Evolutionary conservation across 495 filamentous ascomycete genomes (phyloP), one percentile per base, ranked within the genome.

Genomic region (Tricharina praecox): DNA sequence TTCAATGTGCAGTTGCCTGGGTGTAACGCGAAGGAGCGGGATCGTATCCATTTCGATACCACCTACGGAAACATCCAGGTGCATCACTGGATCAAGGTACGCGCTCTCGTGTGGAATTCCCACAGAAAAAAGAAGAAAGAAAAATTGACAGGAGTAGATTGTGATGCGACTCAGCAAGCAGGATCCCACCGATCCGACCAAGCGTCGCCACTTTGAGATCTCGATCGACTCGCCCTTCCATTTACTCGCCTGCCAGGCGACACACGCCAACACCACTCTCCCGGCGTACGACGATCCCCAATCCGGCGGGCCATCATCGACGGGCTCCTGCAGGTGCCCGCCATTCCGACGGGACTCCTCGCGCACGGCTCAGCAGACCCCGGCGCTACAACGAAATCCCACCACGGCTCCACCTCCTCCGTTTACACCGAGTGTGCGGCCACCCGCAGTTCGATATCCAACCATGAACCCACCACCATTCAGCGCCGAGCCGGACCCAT

Each of bases 21-120:
- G 33, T 97, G 90, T 58, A 78, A 84, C 50, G 75, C 74, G 54
- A 93, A 93, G 81, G 78, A 81, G 23, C 79, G 79, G 42, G 84
- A 92, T 51, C 74, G 77, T 47, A 64, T 97, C 40, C 83, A 93
- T 62, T 93, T 90, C 50, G 87, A 96, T 55, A 94, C 86, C 40
- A 94, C 90, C 13, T 96, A 87, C 70, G 81, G 82, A 63, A 90
- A 93, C 48, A 93, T 93, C 34, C 85, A 93, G 57, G 87, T 97
- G 39, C 85, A 87, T 56, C 90, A 97, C 61, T 96, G 92, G 90
- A 95, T 97, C 58, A 97, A 97, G 77, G 90, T 92, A 74, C n/a
- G n/a, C n/a, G n/a, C n/a, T n/a, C n/a, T n/a, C n/a, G n/a, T n/a
- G n/a, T n/a, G n/a, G n/a, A n/a, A n/a, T n/a, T n/a, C n/a, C n/a